phyloP scores from a whole-genome alignment of 805 yeast genomes.

The Candida schatavii region DNA sequence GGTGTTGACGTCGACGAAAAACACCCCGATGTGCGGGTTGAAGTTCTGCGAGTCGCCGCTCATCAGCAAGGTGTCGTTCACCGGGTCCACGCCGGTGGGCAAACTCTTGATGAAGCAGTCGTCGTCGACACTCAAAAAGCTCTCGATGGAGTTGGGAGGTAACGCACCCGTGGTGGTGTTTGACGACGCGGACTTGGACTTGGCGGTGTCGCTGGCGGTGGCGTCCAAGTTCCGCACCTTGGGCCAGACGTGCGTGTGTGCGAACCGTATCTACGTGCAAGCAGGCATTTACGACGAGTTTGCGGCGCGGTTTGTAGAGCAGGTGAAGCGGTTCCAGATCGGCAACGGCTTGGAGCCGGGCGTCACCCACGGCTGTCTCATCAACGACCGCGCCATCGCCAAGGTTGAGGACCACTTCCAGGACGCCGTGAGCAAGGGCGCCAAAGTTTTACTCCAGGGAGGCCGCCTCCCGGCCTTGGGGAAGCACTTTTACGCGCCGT shows the following conservation, averaged over 20 bases:
- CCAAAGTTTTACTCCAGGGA: slow-evolving; percentile 48
- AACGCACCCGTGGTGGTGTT: slow-evolving; percentile 78
- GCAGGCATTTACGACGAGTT: slow-evolving; percentile 62
- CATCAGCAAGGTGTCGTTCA: slow-evolving; percentile 69
- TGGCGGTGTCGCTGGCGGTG: slow-evolving; percentile 64
- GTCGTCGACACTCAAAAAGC: slow-evolving; percentile 60
- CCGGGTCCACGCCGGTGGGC: slow-evolving; percentile 78
- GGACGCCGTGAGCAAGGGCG: slow-evolving; percentile 57
- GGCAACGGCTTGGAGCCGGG: slow-evolving; percentile 55
- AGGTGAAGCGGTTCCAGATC: slow-evolving; percentile 46
- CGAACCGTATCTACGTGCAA: slow-evolving; percentile 70
- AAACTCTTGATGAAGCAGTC: slow-evolving; percentile 63
- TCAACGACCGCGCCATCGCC: slow-evolving; percentile 46
- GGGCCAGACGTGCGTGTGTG: slow-evolving; percentile 83
- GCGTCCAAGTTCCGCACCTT: slow-evolving; percentile 70
- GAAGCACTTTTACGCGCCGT: slow-evolving; percentile 52
- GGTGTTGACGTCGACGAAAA: slow-evolving; percentile 43
- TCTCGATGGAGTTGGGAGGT: slow-evolving; percentile 76
- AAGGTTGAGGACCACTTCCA: slow-evolving; percentile 54
- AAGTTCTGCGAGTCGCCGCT: slow-evolving; percentile 51
- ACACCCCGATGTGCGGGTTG: slow-evolving; percentile 53
- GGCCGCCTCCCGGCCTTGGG: slow-evolving; percentile 51
- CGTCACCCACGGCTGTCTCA: slow-evolving; percentile 57
- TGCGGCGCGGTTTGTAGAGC: slow-evolving; percentile 44
- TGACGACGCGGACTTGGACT: slow-evolving; percentile 66